Base-by-base conservation (phyloP, 495 filamentous ascomycete species). In the Lasiosphaeria ovina region DNA sequence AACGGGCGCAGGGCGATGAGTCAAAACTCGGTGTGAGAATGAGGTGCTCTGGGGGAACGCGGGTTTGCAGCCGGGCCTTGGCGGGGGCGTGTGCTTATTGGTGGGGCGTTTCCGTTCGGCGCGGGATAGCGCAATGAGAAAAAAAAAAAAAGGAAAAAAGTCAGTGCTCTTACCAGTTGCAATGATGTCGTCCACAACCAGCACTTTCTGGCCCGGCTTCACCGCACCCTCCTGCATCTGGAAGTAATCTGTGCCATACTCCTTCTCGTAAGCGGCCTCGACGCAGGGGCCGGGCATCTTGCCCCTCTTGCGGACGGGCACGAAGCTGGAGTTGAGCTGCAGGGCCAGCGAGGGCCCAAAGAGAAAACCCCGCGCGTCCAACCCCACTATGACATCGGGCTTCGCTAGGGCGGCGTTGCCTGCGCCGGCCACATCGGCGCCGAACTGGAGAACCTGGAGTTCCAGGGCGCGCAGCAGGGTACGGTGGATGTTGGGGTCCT, bases 171-270 rank as follows among this genome's bases (percentile, higher is more conserved):
- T 81, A 96, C 94, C 94, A 62, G 94, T 99, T 38, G 94, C 94
- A 76, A 99, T 98, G 67, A 99, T 93, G 72, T 99, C 94, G 72
- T 99, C 94, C 47, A 99, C 89, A 53, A 99, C 82, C 61, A 99
- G 74, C 17, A 97, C 93, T 71, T 85, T 88, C 82, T 96, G 91
- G 17, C 93, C 95, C 44, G 83, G 81, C 80, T 90, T 89, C 69
- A 98, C 86, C 11, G 86, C 85, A 73, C 87, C 92, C 54, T 76
- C 77, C 78, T 99, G 95, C 79, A 98, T 95, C 82, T 98, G 89
- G 79, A 99, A 98, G 71, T 86, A 89, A 73, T 99, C 95, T 78
- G 88, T 83, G 33, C 95, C 95, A 72, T 99, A 99, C 77, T 99
- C 95, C 82, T 99, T 99, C 74, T 90, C 78, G 73, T 89, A 99